These are phyloP conservation scores for Fusarium gaditjirri DNA, from an alignment of 2,329 filamentous ascomycete genomes.

Conservation along the genomic window DNA sequence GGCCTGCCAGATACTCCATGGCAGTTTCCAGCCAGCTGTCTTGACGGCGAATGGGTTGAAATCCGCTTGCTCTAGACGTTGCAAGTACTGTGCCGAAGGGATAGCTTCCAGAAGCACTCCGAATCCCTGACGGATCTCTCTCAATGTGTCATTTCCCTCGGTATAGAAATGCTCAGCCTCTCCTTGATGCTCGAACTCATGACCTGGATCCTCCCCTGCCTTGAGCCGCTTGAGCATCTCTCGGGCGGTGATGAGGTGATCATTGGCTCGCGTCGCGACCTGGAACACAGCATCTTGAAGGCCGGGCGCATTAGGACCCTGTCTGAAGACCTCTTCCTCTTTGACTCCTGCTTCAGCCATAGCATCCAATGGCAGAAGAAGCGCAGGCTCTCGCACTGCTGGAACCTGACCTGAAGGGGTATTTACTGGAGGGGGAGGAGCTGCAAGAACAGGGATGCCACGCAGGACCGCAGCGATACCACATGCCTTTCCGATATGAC, in stretches of 20 bases:
- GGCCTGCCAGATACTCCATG: constrained; percentile 75
- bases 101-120: constrained; percentile 84
- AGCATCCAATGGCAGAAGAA: constrained; percentile 87
- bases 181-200: constrained; percentile 88
- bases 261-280: constrained; percentile 92
- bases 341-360: constrained; percentile 84
- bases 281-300: constrained; percentile 90
- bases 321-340: constrained; percentile 89
- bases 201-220: constrained; percentile 78
- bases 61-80: constrained; percentile 79
- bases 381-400: constrained; percentile 58
- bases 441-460: constrained; percentile 88
- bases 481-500: constrained; percentile 92
- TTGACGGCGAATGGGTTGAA: constrained; percentile 82
- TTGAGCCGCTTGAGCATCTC: constrained; percentile 89
- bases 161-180: constrained; percentile 74
- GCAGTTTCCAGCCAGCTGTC: constrained; percentile 79
- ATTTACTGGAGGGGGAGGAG: constrained; percentile 65
- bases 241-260: constrained; percentile 92
- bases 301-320: constrained; percentile 80
- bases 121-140: constrained; percentile 71
- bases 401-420: constrained; percentile 54
- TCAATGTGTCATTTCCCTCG: constrained; percentile 50
- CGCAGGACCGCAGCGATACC: constrained; percentile 89
- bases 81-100: constrained; percentile 80